Percentiles rank a stretch among this genome's conserved stretches.
Conservation (phyloP, 208 protist genomes). For the Acanthamoeba castellanii region DNA sequence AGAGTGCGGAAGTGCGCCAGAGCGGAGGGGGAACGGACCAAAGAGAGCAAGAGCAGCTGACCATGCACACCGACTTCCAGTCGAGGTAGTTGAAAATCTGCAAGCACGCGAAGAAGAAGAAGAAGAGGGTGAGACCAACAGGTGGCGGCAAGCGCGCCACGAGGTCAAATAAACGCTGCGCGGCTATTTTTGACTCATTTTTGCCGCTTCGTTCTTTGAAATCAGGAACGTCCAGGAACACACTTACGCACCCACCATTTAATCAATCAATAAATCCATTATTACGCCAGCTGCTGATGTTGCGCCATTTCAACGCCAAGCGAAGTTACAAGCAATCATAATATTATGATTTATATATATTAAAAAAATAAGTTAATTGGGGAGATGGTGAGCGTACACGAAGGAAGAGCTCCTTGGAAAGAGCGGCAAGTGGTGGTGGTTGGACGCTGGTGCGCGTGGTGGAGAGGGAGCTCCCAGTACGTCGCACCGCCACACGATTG, state of each 20-base stretch:
- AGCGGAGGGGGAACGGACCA: background rate
- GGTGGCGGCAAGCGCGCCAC: background rate
- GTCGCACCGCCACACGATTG: background rate
- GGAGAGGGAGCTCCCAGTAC: background rate
- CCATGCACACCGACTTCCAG: conserved; percentile 54
- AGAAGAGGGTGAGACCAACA: too few relatives aligned
- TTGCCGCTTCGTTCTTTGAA: background rate
- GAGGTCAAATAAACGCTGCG: too few relatives aligned
- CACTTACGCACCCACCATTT: background rate
- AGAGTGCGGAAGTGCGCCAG: background rate
- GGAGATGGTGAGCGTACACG: background rate
- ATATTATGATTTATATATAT: background rate
- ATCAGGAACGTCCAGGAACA: background rate
- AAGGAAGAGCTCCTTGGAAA: background rate
- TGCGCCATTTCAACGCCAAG: too few relatives aligned
- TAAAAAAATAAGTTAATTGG: background rate
- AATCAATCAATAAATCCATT: too few relatives aligned
- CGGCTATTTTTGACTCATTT: too few relatives aligned
- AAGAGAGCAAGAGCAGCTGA: conserved; percentile 19
- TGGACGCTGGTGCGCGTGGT: background rate
- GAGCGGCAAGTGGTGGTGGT: conserved; percentile 11
- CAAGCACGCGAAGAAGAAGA: background rate
- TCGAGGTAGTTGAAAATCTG: conserved; percentile 35
- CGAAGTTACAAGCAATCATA: background rate
- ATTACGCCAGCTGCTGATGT: too few relatives aligned